These are phyloP conservation scores for Haberlea rhodopensis DNA, from an alignment of 257 asterid species.

Conservation along the genomic window DNA sequence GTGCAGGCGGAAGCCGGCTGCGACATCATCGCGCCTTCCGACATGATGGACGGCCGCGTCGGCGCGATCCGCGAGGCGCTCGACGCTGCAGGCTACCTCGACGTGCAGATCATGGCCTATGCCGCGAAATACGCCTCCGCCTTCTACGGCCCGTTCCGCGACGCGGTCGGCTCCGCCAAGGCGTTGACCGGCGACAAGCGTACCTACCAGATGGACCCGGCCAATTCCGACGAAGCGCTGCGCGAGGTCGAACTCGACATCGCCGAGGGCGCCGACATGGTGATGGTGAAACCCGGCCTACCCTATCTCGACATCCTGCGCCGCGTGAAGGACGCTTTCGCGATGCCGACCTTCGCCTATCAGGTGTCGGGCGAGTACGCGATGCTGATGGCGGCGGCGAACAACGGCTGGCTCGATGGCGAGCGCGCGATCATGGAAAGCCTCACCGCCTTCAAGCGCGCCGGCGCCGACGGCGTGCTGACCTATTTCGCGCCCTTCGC, in stretches of 20 bases:
- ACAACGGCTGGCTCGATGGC: background rate
- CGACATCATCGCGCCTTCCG: background rate
- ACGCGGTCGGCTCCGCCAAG: background rate
- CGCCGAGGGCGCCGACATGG: background rate
- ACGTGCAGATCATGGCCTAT: background rate
- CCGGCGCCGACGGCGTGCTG: too few relatives aligned
- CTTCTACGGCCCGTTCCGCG: conserved; percentile 6
- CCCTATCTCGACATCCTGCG: background rate
- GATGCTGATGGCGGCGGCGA: background rate
- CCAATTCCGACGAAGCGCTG: background rate
- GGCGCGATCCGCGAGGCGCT: conserved; percentile 1
- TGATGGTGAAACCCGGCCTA: background rate
- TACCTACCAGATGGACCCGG: background rate
- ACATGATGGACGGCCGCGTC: conserved; percentile 7
- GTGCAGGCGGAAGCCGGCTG: background rate
- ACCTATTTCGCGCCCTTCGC: too few relatives aligned
- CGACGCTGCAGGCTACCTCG: background rate
- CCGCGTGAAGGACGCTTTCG: background rate
- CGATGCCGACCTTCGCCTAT: background rate
- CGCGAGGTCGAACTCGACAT: background rate
- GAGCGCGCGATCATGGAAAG: too few relatives aligned
- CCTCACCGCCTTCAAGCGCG: too few relatives aligned
- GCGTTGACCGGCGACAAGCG: background rate
- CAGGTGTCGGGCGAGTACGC: background rate
- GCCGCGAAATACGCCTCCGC: background rate